These are phyloP conservation scores for Thermochaetoides thermophila DNA, from an alignment of 495 filamentous ascomycete genomes.

Conservation along the genomic window DNA sequence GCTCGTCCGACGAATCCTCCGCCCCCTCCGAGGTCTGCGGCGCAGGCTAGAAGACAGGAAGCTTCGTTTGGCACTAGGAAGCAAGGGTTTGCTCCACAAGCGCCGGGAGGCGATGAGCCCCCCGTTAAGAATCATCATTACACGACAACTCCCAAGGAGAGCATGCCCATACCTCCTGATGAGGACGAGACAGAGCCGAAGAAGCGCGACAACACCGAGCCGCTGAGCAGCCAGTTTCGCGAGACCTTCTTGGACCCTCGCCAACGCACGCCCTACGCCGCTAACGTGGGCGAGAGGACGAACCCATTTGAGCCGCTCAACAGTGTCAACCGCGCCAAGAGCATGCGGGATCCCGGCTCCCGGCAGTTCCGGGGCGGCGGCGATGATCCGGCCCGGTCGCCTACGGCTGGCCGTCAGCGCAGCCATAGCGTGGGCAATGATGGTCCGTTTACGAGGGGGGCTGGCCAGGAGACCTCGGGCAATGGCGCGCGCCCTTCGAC, in stretches of 20 bases:
- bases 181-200: constrained; percentile 24
- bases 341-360: constrained; percentile 16
- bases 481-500: too few species aligned
- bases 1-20: constrained; percentile 15
- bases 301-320: constrained; percentile 31
- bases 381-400: too few species aligned
- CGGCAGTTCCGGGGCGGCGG: constrained; percentile 3
- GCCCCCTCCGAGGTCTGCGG: constrained; percentile 25
- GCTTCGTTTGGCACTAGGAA: constrained; percentile 30
- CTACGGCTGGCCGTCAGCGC: too few species aligned
- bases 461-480: too few species aligned
- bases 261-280: constrained; percentile 54
- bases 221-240: constrained; percentile 26
- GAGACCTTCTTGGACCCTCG: constrained; percentile 34
- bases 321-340: constrained; percentile 27
- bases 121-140: constrained; percentile 30
- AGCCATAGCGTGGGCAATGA: too few species aligned
- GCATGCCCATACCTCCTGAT: too few species aligned
- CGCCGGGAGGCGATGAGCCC: constrained; percentile 30
- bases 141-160: constrained; percentile 19
- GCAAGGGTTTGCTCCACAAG: constrained; percentile 24
- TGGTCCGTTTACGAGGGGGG: too few species aligned
- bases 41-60: constrained; percentile 28
- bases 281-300: constrained; percentile 54
- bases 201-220: constrained; percentile 17